Evolutionary conservation across 2,329 filamentous ascomycete genomes (phyloP), one percentile per base, ranked within the genome.

Genomic region (Phyllosticta paracitricarpa): DNA sequence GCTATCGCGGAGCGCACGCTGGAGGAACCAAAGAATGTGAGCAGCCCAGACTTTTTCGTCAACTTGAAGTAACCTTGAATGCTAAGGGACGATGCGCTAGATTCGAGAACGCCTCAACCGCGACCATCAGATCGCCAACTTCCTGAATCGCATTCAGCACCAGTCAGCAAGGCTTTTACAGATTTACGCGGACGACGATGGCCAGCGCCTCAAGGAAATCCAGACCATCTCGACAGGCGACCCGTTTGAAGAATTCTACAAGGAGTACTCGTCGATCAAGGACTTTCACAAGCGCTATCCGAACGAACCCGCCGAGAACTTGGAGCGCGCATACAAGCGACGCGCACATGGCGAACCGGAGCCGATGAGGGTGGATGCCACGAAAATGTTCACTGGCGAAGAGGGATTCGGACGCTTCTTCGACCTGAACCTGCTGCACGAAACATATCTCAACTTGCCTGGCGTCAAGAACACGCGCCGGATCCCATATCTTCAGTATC

Each of bases 311-410:
- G 89, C 96, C 56, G 94, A 99, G 75, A 97, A 97, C 68, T 85
- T 96, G 14, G 95, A 99, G 77, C 85, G 88, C 67, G 89, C 92
- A 40, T 99, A 99, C 79, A 91, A 91, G 73, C 82, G 85, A 70
- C 84, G 82, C 62, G 82, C 81, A 12, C 85, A 85, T 53, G 86
- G 88, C 65, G 83, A 85, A 57, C 70, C 68, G 4, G 84, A 88
- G 55, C 78, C 81, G 1, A 74, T 83, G 61, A 80, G 82, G 3
- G 84, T 84, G 53, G 84, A 92, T 58, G 87, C 97, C 56, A 93
- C 97, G 70, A 85, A 85, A 62, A 88, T 97, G 79, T 99, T 99
- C 75, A 96, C 91, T 0, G 94, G 94, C 64, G 95, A 99, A 75
- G 94, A 99, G 74, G 88, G 88, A 0, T 97, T 89, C 69, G 94